Conservation (phyloP, 176 grass and related monocot genomes). For the Musa troglodytarum region DNA sequence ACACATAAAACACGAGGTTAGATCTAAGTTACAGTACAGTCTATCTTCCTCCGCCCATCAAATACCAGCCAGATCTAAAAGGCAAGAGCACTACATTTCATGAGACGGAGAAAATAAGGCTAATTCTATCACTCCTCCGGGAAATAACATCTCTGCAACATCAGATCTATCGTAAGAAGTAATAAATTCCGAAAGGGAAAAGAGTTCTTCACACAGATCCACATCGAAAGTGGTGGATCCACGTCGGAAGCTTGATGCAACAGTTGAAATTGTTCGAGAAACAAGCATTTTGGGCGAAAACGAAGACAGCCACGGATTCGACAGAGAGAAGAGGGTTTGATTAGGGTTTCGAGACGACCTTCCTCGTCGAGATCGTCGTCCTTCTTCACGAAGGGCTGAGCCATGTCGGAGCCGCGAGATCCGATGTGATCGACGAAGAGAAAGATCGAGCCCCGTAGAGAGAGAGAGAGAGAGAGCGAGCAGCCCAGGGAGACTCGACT, state of each 20-base stretch:
- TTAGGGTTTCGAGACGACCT: constrained; percentile 35
- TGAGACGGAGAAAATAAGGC: background rate
- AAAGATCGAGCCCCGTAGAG: background rate
- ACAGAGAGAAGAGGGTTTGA: background rate
- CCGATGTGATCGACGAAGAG: constrained; percentile 8
- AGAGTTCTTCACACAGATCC: background rate
- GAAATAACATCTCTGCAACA: background rate
- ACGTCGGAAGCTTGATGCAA: background rate
- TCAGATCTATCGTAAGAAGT: background rate
- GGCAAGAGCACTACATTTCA: background rate
- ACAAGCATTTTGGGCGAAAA: background rate
- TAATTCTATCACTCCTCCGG: background rate
- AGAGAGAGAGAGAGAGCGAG: no score
- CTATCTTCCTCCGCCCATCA: background rate
- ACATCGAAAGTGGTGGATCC: constrained; percentile 1
- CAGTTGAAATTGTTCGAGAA: constrained; percentile 4
- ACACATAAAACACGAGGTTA: background rate
- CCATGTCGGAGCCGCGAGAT: constrained; percentile 58
- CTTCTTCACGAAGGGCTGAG: constrained; percentile 90
- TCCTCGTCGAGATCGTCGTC: constrained; percentile 95
- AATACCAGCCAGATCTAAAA: constrained; percentile 5
- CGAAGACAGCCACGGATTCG: background rate
- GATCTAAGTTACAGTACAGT: background rate
- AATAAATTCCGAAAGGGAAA: background rate
- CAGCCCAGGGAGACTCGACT: no score